A percentile compares a stretch with the other conserved stretches of the same genome.
Conservation (phyloP, 352 stramenopile genomes). For the Phytophthora sojae region DNA sequence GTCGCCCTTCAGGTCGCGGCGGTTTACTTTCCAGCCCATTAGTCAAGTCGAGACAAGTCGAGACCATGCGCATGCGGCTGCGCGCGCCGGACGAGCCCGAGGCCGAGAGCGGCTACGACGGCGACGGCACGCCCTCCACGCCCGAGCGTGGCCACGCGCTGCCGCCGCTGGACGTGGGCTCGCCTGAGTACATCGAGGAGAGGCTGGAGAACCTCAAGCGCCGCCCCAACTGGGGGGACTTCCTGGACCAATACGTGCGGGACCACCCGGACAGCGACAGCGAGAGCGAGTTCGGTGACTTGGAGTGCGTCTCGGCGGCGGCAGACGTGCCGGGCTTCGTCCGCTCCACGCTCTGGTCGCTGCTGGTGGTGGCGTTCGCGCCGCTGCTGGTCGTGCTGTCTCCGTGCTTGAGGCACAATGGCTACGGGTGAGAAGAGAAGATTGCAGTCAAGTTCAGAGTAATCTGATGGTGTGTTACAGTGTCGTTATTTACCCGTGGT, state of each 20-base stretch:
- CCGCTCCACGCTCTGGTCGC: conserved; percentile 61
- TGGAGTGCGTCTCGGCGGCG: conserved; percentile 17
- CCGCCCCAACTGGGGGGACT: conserved; percentile 63
- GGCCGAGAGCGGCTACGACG: conserved; percentile 44
- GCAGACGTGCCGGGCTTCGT: conserved; percentile 45
- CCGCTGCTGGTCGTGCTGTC: conserved; percentile 70
- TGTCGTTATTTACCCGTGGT: not conserved
- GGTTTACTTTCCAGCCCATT: not conserved
- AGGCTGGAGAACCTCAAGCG: conserved; percentile 89
- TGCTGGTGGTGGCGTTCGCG: conserved; percentile 52
- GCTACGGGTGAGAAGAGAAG: conserved; percentile 46
- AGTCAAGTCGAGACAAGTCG: not conserved
- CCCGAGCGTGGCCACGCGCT: conserved; percentile 30
- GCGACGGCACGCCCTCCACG: conserved; percentile 16
- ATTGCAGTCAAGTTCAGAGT: not conserved
- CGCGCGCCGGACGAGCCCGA: conserved; percentile 68
- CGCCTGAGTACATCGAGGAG: conserved; percentile 86
- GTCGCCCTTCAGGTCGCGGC: too few species aligned
- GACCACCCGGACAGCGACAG: conserved; percentile 53
- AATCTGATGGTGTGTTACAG: not conserved
- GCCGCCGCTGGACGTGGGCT: conserved; percentile 71
- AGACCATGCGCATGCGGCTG: conserved; percentile 69
- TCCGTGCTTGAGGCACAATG: conserved; percentile 63
- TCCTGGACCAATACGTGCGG: conserved; percentile 79
- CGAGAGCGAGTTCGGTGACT: conserved; percentile 47